phyloP scores from a whole-genome alignment of 176 grass and related monocot genomes.

The Echinochloa phyllopogon region DNA sequence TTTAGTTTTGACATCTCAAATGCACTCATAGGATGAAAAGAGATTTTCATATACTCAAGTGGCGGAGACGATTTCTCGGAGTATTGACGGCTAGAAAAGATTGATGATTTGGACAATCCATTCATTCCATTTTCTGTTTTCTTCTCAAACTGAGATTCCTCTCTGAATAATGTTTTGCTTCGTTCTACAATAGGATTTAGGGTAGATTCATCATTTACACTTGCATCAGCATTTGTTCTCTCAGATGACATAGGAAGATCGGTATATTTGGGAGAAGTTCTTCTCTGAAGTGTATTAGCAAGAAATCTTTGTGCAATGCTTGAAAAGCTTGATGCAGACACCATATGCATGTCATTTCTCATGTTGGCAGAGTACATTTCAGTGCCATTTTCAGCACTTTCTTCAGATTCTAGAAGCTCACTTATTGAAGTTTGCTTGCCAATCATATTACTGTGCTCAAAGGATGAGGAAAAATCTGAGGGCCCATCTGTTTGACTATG shows the following conservation, averaged over 20 bases:
- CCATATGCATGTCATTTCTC: conserved; percentile 45
- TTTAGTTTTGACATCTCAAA: conserved; percentile 68
- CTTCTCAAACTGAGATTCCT: conserved; percentile 43
- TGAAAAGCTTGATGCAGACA: conserved; percentile 83
- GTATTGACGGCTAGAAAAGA: conserved; percentile 49
- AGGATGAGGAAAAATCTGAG: conserved; percentile 47
- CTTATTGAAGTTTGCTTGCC: conserved; percentile 64
- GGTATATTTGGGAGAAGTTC: conserved; percentile 64
- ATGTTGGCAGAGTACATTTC: conserved; percentile 37
- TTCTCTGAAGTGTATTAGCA: conserved; percentile 86
- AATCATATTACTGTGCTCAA: conserved; percentile 38
- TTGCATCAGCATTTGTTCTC: conserved; percentile 48
- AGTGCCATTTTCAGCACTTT: conserved; percentile 34
- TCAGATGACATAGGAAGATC: conserved; percentile 52
- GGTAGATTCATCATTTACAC: conserved; percentile 45
- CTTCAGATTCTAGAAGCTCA: conserved; percentile 57
- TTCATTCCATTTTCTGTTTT: conserved; percentile 51
- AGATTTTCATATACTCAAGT: conserved; percentile 96
- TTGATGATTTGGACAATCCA: conserved; percentile 52
- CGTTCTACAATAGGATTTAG: conserved; percentile 32
- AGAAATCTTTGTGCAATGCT: conserved; percentile 91
- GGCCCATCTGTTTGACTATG: conserved; percentile 41
- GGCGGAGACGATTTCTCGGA: conserved; percentile 92
- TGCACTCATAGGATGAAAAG: conserved; percentile 81
- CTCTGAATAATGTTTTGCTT: conserved; percentile 22